Base-by-base conservation (phyloP, 805 yeast genomes). In the Ogataea populi-albae region DNA sequence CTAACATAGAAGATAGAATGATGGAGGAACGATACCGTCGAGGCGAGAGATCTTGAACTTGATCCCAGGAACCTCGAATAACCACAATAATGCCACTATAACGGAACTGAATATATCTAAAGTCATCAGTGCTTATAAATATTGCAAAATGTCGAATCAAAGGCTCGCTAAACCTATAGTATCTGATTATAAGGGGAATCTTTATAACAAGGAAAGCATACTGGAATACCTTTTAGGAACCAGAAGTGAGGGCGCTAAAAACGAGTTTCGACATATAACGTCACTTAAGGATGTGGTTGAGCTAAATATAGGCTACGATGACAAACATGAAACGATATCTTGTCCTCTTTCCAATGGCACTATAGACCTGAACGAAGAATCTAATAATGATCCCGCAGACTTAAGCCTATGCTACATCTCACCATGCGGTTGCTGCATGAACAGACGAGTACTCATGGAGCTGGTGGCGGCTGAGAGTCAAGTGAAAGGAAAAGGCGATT, bases 21-120 rank as follows among this genome's bases (percentile, higher is more conserved):
- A 83, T 53, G 91, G 91, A n/a, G 87, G 89, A 3, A 69, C 85
- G 1, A 72, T 81, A 14, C 79, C 81, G 11, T 72, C 71, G 34
- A 64, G 85, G 20, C 67, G 68, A 40, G 84, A 79, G 41, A 66
- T 75, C 9, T 55, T 59, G 11, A 55, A 47, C 23, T 52, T 49
- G 31, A 37, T 34, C 9, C 15, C 39, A 12, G 24, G 30, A 21
- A 38, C 31, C 18, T 26, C 41, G 11, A 43, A 41, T 5, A 45
- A 33, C 8, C 47, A 52, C 28, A 35, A 27, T 5, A 28, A 24
- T 4, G 21, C 25, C 26, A 23, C 37, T 26, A 52, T 26, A 6
- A 46, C 26, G 32, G 50, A 43, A 12, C 18, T 42, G 17, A 31
- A 34, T 19, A 51, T 41, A 14, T 55, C 57, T 44, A 47, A 50